Evolutionary conservation across 2,329 filamentous ascomycete species (phyloP), one percentile per base, ranked within the genome.

Genomic region (Fusarium pseudocircinatum): DNA sequence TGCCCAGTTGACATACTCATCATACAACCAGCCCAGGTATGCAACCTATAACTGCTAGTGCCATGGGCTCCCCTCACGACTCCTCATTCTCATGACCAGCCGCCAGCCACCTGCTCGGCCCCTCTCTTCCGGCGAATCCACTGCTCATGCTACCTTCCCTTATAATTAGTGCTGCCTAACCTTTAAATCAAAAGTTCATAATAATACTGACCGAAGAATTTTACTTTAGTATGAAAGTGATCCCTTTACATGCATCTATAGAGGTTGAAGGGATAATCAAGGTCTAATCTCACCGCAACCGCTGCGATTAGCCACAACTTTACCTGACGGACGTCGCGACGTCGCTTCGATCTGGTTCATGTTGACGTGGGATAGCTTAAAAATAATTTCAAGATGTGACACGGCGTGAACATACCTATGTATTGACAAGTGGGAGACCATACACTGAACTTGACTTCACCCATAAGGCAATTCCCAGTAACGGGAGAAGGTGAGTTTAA

Each of bases 81-180:
- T 67, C 64, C 60, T 58, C 65, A 62, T 52, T 65, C 50, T 57
- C 61, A 73, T 60, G 47, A 52, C 66, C 66, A 69, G 50, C 49
- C 66, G 47, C 66, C 66, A 69, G 50, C 49, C 66, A 52, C 60
- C 72, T 69, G 50, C 69, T 63, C 72, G 64, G 72, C 72, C 72
- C 72, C 72, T 75, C 72, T 71, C 71, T 72, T 66, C 72, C 72
- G 63, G 28, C 50, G 42, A 71, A 58, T 22, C 70, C 67, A 65
- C 66, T 26, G 26, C 39, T 69, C 50, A 24, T 69, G 59, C 39
- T 63, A 69, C 66, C 66, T 69, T 69, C 64, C 49, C 50, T 50
- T 63, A 63, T n/a, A 39, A 56, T 28, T 56, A 40, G 46, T 42
- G 30, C 32, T 40, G 26, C 43, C 32, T 52, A 46, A 67, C 52